These are phyloP conservation scores for Coelastrella sp. DNA, from an alignment of 139 green algal genomes.

Conservation along the genomic window DNA sequence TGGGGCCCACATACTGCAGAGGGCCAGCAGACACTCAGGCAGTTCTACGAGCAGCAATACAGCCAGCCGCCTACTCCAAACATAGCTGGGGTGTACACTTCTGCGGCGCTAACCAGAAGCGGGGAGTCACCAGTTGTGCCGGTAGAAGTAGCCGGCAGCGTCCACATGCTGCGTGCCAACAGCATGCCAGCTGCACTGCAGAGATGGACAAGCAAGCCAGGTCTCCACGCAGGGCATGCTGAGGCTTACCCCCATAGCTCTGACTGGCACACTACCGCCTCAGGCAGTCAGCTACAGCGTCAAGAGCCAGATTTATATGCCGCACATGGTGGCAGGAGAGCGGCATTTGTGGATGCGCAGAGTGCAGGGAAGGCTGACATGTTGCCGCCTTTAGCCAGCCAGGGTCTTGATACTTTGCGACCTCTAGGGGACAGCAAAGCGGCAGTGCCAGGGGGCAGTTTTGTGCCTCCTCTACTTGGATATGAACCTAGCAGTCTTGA, in stretches of 20 bases:
- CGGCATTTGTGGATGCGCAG: no score
- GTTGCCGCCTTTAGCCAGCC: neutral
- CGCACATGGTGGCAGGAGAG: no score
- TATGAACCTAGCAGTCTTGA: neutral
- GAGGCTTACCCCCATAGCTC: neutral
- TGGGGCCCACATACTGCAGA: neutral
- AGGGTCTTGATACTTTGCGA: neutral
- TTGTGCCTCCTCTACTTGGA: neutral
- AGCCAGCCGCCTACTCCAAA: neutral
- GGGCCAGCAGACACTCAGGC: neutral
- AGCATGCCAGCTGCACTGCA: slow-evolving; percentile 11
- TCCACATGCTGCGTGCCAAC: neutral
- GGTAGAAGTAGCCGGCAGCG: neutral
- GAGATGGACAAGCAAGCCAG: neutral
- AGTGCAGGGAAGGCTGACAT: no score
- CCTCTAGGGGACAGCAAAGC: neutral
- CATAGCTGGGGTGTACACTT: neutral
- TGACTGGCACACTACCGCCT: neutral
- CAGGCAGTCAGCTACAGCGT: neutral
- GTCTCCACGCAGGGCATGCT: neutral
- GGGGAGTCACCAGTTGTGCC: neutral
- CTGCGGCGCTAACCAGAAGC: neutral
- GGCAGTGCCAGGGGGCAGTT: neutral
- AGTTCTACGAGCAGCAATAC: neutral
- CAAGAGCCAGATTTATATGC: no score